Percentiles rank a stretch among this genome's conserved stretches.
Conservation (phyloP, 371 early-diverging fungal species). For the Globomyces sp. region DNA sequence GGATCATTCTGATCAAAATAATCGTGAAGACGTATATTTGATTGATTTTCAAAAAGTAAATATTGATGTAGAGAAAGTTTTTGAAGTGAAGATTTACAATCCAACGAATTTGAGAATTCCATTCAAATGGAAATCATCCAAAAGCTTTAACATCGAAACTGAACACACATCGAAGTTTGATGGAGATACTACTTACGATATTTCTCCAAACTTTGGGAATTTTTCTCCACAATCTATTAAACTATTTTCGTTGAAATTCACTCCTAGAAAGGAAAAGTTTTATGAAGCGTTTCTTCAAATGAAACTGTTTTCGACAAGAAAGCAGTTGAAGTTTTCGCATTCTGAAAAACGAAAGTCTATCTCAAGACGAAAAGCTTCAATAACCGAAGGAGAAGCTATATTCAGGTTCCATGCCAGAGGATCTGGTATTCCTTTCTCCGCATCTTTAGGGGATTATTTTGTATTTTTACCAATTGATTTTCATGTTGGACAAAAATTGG, state of each 20-base stretch:
- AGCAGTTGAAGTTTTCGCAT: neutral
- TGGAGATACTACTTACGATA: conserved; percentile 17
- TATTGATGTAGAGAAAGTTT: conserved; percentile 24
- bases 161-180: neutral
- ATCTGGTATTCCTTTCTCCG: conserved; percentile 32
- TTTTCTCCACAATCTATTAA: conserved; percentile 31
- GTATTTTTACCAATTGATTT: conserved; percentile 28
- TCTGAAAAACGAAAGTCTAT: neutral
- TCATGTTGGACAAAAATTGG: conserved; percentile 23
- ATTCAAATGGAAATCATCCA: conserved; percentile 32
- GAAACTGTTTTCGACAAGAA: neutral
- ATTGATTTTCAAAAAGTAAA: conserved; percentile 37
- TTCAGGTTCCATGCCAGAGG: conserved; percentile 17
- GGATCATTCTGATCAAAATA: neutral
- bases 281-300: conserved; percentile 28
- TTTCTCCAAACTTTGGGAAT: conserved; percentile 30
- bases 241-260: conserved; percentile 35
- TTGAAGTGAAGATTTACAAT: conserved; percentile 31
- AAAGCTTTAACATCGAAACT: neutral
- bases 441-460: conserved; percentile 27
- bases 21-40: neutral
- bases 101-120: conserved; percentile 28
- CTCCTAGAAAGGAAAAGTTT: conserved; percentile 23
- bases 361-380: neutral
- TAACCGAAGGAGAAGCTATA: neutral